Percentiles rank a stretch among this genome's conserved stretches.
Conservation (phyloP, 306 rosid species). For the Pyrus betulifolia region DNA sequence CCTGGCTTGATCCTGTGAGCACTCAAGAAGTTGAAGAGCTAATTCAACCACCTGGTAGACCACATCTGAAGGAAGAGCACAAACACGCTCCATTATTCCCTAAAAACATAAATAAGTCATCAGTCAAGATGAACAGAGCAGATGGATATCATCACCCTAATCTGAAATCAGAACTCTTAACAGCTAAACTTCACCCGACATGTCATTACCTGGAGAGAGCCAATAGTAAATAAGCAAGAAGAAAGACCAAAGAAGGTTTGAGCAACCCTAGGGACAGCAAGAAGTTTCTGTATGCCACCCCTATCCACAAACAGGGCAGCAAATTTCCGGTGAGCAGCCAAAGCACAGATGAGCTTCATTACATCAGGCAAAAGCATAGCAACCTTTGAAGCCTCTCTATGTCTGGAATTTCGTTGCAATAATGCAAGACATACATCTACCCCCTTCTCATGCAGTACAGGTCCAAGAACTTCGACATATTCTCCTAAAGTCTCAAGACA, state of each 20-base stretch:
- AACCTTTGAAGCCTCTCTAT: slow-evolving; percentile 49
- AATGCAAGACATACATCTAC: slow-evolving; percentile 88
- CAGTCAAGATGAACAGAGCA: background rate
- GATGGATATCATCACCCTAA: background rate
- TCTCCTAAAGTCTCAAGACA: slow-evolving; percentile 93
- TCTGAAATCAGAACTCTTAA: background rate
- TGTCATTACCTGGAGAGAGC: slow-evolving; percentile 82
- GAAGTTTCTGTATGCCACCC: slow-evolving; percentile 92
- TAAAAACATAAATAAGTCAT: slow-evolving; percentile 13
- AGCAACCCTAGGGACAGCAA: slow-evolving; percentile 79
- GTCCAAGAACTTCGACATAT: slow-evolving; percentile 97
- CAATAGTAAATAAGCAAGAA: slow-evolving; percentile 80
- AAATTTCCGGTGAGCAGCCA: slow-evolving; percentile 95
- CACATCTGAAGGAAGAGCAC: slow-evolving; percentile 88
- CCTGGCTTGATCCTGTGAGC: slow-evolving; percentile 87
- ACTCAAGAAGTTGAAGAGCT: slow-evolving; percentile 86
- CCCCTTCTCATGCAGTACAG: slow-evolving; percentile 93
- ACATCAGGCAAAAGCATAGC: slow-evolving; percentile 77
- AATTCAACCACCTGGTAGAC: slow-evolving; percentile 75
- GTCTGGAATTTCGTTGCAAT: slow-evolving; percentile 73
- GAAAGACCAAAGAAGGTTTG: slow-evolving; percentile 88
- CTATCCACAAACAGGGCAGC: slow-evolving; percentile 95
- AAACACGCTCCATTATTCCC: slow-evolving; percentile 97
- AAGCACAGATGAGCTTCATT: slow-evolving; percentile 93
- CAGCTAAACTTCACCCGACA: background rate